Percentiles rank a stretch among this genome's conserved stretches.
Conservation (phyloP, 768 basidiomycete species). For the Russula dissimulans region DNA sequence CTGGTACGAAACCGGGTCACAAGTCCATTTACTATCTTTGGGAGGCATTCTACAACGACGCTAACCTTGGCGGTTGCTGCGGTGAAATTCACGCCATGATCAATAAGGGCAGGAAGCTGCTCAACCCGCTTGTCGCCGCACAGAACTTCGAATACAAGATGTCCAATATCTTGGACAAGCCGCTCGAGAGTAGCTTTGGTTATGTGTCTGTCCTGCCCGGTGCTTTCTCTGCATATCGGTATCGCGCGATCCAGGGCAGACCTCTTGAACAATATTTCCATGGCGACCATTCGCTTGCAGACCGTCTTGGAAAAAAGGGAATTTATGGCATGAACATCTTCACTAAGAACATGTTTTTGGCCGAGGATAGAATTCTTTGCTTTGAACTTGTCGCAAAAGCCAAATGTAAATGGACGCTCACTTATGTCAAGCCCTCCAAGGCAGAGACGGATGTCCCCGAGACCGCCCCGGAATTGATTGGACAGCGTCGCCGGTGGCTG, state of each 20-base stretch:
- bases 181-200: slow-evolving; percentile 90
- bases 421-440: slow-evolving; percentile 91
- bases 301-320: slow-evolving; percentile 86
- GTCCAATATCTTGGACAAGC: slow-evolving; percentile 96
- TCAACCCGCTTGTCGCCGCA: slow-evolving; percentile 89
- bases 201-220: slow-evolving; percentile 94
- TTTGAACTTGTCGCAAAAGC: slow-evolving; percentile 94
- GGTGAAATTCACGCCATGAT: slow-evolving; percentile 98
- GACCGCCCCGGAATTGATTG: slow-evolving; percentile 83
- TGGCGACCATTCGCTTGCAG: slow-evolving; percentile 83
- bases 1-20: slow-evolving; percentile 93
- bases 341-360: slow-evolving; percentile 87
- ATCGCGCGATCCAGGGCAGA: slow-evolving; percentile 79
- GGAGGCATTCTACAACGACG: slow-evolving; percentile 82
- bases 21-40: slow-evolving; percentile 94
- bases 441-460: slow-evolving; percentile 97
- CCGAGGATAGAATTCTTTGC: slow-evolving; percentile 94
- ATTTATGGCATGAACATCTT: slow-evolving; percentile 97
- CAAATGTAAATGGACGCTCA: slow-evolving; percentile 78
- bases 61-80: slow-evolving; percentile 77
- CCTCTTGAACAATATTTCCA: slow-evolving; percentile 84
- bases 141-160: slow-evolving; percentile 99
- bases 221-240: slow-evolving; percentile 96
- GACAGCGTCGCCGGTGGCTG: slow-evolving; percentile 92
- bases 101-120: slow-evolving; percentile 79